Conservation (phyloP, 2,329 filamentous ascomycete genomes). For the Colletotrichum scovillei region DNA sequence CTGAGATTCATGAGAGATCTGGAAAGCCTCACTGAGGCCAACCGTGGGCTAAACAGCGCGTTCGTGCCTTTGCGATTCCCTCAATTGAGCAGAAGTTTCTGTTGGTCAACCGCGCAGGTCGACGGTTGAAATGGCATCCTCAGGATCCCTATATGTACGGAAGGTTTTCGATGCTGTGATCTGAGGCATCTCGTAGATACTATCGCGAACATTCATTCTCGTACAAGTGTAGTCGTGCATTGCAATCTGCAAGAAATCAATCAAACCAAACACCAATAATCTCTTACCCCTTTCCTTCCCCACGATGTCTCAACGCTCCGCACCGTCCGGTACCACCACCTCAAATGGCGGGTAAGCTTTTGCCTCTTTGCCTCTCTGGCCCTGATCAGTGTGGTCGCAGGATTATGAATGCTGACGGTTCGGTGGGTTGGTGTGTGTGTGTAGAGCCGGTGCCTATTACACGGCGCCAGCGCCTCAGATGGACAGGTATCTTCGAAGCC, state of each 20-base stretch:
- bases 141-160: slow-evolving; percentile 14
- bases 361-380: neutral
- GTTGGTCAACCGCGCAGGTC: neutral
- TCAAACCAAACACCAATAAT: neutral
- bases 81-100: slow-evolving; percentile 1
- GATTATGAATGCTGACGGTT: slow-evolving; percentile 3
- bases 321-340: slow-evolving; percentile 11
- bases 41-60: slow-evolving; percentile 15
- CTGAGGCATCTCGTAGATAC: neutral
- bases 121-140: neutral
- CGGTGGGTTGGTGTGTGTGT: neutral
- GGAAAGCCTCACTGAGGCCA: neutral
- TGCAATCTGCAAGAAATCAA: neutral
- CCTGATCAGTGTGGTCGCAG: neutral
- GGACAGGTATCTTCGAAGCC: slow-evolving; percentile 1
- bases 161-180: neutral
- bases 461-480: neutral
- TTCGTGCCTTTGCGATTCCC: slow-evolving; percentile 18
- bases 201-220: neutral
- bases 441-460: neutral
- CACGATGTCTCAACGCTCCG: slow-evolving; percentile 21
- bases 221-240: neutral
- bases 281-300: neutral
- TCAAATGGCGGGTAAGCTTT: slow-evolving; percentile 12
- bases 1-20: neutral